These are phyloP conservation scores for Pistacia atlantica DNA, from an alignment of 345 rosid species.

Conservation along the genomic window DNA sequence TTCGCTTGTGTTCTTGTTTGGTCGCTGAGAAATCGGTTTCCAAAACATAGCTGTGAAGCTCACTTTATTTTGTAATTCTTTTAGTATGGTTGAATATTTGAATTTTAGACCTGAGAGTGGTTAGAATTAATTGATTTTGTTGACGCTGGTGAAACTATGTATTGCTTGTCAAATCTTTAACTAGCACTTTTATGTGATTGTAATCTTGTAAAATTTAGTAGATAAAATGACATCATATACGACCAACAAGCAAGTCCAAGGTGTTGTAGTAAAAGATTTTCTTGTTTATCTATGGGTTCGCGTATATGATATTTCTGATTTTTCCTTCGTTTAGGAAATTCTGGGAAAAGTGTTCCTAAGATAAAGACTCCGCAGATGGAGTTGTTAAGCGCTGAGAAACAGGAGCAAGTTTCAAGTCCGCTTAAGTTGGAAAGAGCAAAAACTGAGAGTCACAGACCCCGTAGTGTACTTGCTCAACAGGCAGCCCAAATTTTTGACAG, in stretches of 20 bases:
- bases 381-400: conserved; percentile 33
- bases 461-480: conserved; percentile 65
- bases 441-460: conserved; percentile 64
- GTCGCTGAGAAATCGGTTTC: background rate
- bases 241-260: background rate
- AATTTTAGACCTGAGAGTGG: background rate
- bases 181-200: background rate
- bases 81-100: background rate
- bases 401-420: conserved; percentile 43
- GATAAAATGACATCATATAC: background rate
- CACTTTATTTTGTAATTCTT: background rate
- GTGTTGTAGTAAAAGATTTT: background rate
- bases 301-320: conserved; percentile 19
- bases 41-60: background rate
- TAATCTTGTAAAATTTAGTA: background rate
- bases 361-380: conserved; percentile 38
- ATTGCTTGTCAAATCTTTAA: conserved; percentile 1
- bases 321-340: conserved; percentile 38
- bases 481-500: conserved; percentile 82
- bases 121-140: background rate
- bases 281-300: background rate
- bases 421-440: conserved; percentile 72
- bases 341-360: conserved; percentile 37
- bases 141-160: background rate
- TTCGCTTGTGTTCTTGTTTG: conserved; percentile 1